Conservation (phyloP, 2,329 filamentous ascomycete genomes). For the Emydomyces testavorans region DNA sequence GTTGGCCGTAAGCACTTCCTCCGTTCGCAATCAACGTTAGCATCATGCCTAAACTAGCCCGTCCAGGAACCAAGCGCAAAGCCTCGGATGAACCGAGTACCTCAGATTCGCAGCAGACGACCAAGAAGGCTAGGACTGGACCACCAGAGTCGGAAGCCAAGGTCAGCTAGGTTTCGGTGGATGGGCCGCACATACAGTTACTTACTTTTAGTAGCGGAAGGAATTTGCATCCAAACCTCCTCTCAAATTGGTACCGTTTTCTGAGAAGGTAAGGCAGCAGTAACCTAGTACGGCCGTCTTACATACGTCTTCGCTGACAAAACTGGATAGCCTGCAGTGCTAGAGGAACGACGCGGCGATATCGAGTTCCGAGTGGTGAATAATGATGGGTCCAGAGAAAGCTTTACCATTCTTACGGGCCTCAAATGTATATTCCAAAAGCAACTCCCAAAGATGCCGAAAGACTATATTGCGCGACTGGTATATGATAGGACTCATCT, state of each 20-base stretch:
- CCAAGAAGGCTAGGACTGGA: conserved; percentile 41
- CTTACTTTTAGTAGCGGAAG: conserved; percentile 27
- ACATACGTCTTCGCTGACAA: conserved; percentile 15
- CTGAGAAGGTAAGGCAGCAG: conserved; percentile 59
- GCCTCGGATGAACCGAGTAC: conserved; percentile 39
- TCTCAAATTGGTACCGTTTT: conserved; percentile 64
- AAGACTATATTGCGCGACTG: conserved; percentile 93
- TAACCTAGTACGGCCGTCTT: neutral
- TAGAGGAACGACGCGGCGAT: conserved; percentile 85
- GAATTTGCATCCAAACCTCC: conserved; percentile 38
- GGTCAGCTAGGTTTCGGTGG: conserved; percentile 18
- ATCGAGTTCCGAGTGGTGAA: conserved; percentile 98
- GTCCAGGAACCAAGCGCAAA: conserved; percentile 36
- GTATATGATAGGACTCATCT: conserved; percentile 96
- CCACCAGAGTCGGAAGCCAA: conserved; percentile 31
- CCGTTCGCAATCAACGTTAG: conserved; percentile 1
- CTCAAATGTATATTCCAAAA: conserved; percentile 98
- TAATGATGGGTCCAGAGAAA: conserved; percentile 80
- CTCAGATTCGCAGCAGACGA: conserved; percentile 32
- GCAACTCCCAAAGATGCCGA: conserved; percentile 96
- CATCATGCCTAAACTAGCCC: conserved; percentile 8
- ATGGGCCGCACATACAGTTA: conserved; percentile 37
- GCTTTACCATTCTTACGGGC: conserved; percentile 85
- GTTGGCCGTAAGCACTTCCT: conserved; percentile 26
- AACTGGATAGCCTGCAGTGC: conserved; percentile 58